Conservation (phyloP, 805 yeast genomes). For the Yarrowia yakushimensis region DNA sequence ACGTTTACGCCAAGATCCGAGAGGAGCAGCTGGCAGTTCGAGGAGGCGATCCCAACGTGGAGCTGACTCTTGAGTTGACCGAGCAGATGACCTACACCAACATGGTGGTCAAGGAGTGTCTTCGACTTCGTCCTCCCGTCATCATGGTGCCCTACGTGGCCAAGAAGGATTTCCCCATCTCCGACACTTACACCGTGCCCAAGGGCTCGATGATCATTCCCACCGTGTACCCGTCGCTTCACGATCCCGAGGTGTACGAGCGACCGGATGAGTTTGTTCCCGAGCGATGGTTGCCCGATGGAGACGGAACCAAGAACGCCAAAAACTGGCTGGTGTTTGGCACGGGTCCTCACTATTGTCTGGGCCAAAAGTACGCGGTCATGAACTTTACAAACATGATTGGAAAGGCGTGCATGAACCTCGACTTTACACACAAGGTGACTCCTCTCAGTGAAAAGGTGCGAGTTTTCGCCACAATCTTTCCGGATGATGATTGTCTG, state of each 20-base stretch:
- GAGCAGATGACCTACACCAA: constrained; percentile 84
- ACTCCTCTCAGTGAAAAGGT: constrained; percentile 87
- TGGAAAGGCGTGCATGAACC: constrained; percentile 81
- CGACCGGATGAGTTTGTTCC: constrained; percentile 93
- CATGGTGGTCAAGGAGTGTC: constrained; percentile 86
- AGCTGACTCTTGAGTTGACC: constrained; percentile 66
- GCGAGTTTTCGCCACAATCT: constrained; percentile 95
- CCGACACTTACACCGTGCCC: constrained; percentile 84
- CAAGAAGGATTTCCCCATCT: constrained; percentile 79
- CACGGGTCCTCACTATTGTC: constrained; percentile 93
- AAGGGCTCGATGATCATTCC: constrained; percentile 98
- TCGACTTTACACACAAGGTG: constrained; percentile 77
- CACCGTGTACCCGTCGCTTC: constrained; percentile 90
- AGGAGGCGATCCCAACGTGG: constrained; percentile 63
- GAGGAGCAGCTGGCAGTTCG: constrained; percentile 87
- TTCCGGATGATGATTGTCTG: constrained; percentile 93
- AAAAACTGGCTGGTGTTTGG: constrained; percentile 97
- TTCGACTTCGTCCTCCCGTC: constrained; percentile 96
- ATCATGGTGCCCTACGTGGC: constrained; percentile 96
- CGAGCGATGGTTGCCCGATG: constrained; percentile 83
- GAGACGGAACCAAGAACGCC: constrained; percentile 68
- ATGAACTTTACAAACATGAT: constrained; percentile 83
- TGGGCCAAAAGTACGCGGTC: constrained; percentile 92
- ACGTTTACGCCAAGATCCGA: constrained; percentile 77
- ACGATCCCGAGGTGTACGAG: constrained; percentile 94